phyloP scores from a whole-genome alignment of 225 moss, liverwort and hornwort species.

The Sphagnum tenellum region DNA sequence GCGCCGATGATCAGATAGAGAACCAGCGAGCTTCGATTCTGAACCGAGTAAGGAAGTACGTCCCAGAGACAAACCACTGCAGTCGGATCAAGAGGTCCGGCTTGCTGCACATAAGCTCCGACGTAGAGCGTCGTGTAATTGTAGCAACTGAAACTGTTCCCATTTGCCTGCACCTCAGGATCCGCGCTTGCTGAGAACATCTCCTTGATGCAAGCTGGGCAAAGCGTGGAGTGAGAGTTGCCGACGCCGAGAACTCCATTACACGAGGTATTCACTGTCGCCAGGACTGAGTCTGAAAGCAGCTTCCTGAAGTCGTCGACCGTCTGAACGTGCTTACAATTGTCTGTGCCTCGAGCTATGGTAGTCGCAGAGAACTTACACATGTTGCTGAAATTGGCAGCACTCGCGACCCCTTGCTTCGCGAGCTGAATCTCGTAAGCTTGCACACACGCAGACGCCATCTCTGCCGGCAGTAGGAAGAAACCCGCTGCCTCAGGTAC shows the following conservation, averaged over 20 bases:
- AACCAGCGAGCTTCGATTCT: constrained; percentile 3
- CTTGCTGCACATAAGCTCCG: constrained; percentile 24
- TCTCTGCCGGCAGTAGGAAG: constrained; percentile 23
- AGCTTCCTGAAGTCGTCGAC: no score
- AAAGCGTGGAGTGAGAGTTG: no score
- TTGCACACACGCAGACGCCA: constrained; percentile 9
- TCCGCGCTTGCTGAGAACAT: no score
- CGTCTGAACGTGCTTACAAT: no score
- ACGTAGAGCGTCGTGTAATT: constrained; percentile 20
- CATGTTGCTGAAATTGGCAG: not conserved
- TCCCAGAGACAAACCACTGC: constrained; percentile 8
- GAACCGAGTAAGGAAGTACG: constrained; percentile 21
- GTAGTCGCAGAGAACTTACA: no score
- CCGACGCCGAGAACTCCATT: no score
- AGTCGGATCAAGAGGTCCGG: constrained; percentile 32
- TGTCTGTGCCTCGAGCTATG: no score
- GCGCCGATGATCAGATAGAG: constrained; percentile 20
- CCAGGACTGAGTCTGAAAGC: no score
- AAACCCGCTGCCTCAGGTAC: constrained; percentile 19
- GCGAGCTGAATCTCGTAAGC: constrained; percentile 17
- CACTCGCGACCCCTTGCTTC: constrained; percentile 12
- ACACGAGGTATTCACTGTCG: no score
- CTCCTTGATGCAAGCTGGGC: no score
- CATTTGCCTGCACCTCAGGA: not conserved
- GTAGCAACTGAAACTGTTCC: constrained; percentile 5